Base-by-base conservation (phyloP, 2,329 filamentous ascomycete genomes). In the Celoporthe dispersa region DNA sequence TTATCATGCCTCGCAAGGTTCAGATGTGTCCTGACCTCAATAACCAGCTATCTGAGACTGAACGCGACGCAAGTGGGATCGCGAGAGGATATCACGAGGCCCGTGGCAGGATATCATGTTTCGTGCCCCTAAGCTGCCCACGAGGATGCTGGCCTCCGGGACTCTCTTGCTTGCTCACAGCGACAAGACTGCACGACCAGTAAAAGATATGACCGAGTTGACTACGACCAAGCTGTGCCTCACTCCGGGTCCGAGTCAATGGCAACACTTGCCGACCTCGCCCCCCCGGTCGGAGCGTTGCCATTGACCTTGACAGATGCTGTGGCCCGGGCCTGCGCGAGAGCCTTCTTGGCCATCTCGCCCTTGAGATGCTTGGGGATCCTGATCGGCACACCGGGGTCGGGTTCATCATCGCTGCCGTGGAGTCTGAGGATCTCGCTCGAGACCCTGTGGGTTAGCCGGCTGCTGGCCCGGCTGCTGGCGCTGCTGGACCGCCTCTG, bases 351-450 rank as follows among this genome's bases (percentile, higher is more conserved):
- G 1, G 57, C 68, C 9, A 22, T 61, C 22, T 64, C 64, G 6
- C 65, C 70, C 14, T 69, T 64, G 53, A 71, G 48, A 22, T 71
- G 70, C 8, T 41, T 31, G 12, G 70, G 70, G 16, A 71, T 67
- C 16, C 41, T 59, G 7, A 68, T 53, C 5, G 33, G n/a, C 5
- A 71, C 59, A 0, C 22, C 68, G 19, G 68, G 37, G 33, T 28
- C 35, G n/a, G 11, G 6, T 6, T 55, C 66, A n/a, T 64, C 68
- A 31, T 41, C 55, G 19, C 53, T 28, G 28, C 31, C 62, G 3
- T 37, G 44, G 19, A 71, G 3, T 2, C 41, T 53, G 5, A 71
- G 65, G 37, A 71, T 70, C 44, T 71, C 35, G 61, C 67, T 63
- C 55, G 70, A 71, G 12, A 71, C 70, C 28, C 16, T 64, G 28